Percentiles rank a stretch among this genome's conserved stretches.
Evolutionary conservation across 1,284 basidiomycete genomes (phyloP).

Genomic region (Phaffia rhodozyma): DNA sequence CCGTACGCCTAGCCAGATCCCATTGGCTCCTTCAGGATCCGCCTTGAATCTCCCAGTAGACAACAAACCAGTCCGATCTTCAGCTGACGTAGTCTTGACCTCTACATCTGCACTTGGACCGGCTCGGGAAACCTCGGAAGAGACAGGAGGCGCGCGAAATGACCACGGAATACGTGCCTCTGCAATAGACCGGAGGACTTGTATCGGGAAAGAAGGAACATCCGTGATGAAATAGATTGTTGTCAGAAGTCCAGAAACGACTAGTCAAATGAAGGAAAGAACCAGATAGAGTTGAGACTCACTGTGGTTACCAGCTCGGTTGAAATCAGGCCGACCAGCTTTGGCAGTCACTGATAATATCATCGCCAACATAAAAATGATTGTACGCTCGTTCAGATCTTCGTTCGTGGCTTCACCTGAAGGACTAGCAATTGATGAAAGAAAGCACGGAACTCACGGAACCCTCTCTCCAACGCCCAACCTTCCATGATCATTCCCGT

Average conservation of each 20-base stretch:
- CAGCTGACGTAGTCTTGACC: slow-evolving; percentile 26
- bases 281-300: slow-evolving; percentile 36
- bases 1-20: slow-evolving; percentile 6
- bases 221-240: not conserved
- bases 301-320: slow-evolving; percentile 79
- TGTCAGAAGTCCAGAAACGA: not conserved
- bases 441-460: slow-evolving; percentile 31
- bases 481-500: slow-evolving; percentile 66
- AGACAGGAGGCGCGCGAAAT: slow-evolving; percentile 57
- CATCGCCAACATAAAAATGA: not conserved
- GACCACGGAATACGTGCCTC: slow-evolving; percentile 71
- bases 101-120: slow-evolving; percentile 15
- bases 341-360: slow-evolving; percentile 56
- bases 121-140: not conserved
- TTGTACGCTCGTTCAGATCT: slow-evolving; percentile 16
- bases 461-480: slow-evolving; percentile 63
- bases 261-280: slow-evolving; percentile 23
- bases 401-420: not conserved
- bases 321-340: slow-evolving; percentile 71
- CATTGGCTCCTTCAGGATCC: not conserved
- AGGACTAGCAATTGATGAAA: not conserved
- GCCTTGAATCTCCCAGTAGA: not conserved
- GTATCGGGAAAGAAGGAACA: slow-evolving; percentile 12
- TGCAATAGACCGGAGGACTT: slow-evolving; percentile 64
- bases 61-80: slow-evolving; percentile 18